These are phyloP conservation scores for Rhododendron molle DNA, from an alignment of 148 eudicot species.

Conservation along the genomic window DNA sequence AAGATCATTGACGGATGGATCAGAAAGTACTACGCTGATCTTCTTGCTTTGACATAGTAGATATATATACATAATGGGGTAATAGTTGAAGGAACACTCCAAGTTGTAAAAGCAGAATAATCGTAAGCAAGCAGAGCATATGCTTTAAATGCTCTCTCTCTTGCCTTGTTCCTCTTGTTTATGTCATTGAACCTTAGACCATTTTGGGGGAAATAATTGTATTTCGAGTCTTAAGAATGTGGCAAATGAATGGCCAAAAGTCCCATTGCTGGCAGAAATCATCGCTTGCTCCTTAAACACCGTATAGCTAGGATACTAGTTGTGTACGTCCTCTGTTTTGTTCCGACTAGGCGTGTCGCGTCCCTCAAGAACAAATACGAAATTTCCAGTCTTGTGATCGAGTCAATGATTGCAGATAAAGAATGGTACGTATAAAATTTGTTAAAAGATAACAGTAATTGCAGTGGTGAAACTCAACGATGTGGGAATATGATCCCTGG, in stretches of 20 bases:
- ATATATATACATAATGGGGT: not conserved
- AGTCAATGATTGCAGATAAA: too few relatives aligned
- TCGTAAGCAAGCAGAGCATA: not conserved
- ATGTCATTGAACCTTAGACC: not conserved
- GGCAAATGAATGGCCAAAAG: not conserved
- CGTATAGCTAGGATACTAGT: too few relatives aligned
- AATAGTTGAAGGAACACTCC: not conserved
- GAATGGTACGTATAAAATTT: too few relatives aligned
- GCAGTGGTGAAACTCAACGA: too few relatives aligned
- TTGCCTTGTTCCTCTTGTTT: not conserved
- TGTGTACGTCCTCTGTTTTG: not conserved
- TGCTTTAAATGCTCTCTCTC: not conserved
- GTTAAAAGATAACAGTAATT: too few relatives aligned
- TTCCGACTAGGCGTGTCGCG: not conserved
- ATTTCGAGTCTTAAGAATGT: not conserved
- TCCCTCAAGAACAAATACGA: not conserved
- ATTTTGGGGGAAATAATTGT: not conserved
- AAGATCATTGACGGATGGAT: slow-evolving; percentile 43
- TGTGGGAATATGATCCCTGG: too few relatives aligned
- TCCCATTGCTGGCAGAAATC: not conserved
- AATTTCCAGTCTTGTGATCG: too few relatives aligned
- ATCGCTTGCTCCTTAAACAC: not conserved
- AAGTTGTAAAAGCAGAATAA: not conserved
- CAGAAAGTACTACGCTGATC: slow-evolving; percentile 22
- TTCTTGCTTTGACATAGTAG: slow-evolving; percentile 6